phyloP scores from a whole-genome alignment of 2,329 filamentous ascomycete species.

The Alternaria sp. region DNA sequence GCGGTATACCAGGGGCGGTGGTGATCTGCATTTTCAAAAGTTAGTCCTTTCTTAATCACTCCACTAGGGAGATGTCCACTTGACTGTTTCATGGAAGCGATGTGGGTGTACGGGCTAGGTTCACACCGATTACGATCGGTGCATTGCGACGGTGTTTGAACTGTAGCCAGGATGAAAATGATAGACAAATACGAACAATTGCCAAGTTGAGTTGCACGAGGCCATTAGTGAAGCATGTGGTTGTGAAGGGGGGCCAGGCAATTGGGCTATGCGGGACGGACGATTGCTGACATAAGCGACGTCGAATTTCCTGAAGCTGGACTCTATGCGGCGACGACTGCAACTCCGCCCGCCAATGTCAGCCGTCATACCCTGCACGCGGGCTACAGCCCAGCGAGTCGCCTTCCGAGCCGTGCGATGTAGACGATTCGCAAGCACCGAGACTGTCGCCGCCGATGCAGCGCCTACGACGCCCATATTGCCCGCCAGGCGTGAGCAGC shows the following conservation, averaged over 20 bases:
- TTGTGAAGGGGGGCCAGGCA: not conserved
- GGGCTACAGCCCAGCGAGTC: constrained; percentile 57
- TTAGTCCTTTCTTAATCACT: constrained; percentile 19
- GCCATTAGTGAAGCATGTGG: not conserved
- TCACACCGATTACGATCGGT: not conserved
- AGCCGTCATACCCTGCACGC: constrained; percentile 61
- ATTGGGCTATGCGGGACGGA: not conserved
- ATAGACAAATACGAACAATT: not conserved
- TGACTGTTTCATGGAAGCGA: not conserved
- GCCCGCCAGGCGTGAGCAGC: constrained; percentile 9
- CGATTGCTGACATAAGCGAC: constrained; percentile 33
- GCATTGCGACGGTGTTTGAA: not conserved
- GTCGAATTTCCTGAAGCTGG: constrained; percentile 30
- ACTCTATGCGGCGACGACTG: constrained; percentile 6
- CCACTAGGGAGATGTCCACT: constrained; percentile 1
- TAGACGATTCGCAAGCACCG: constrained; percentile 29
- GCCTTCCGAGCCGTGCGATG: constrained; percentile 22
- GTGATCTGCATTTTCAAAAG: constrained; percentile 31
- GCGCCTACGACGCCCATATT: constrained; percentile 3
- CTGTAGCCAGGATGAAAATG: not conserved
- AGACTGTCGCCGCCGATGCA: constrained; percentile 18
- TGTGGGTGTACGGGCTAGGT: not conserved
- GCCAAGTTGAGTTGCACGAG: not conserved
- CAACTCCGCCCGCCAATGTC: constrained; percentile 58
- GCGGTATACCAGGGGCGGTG: constrained; percentile 18